Evolutionary conservation across 192 early-diverging fungal genomes (phyloP).

Genomic region (Coemansia sp.): DNA sequence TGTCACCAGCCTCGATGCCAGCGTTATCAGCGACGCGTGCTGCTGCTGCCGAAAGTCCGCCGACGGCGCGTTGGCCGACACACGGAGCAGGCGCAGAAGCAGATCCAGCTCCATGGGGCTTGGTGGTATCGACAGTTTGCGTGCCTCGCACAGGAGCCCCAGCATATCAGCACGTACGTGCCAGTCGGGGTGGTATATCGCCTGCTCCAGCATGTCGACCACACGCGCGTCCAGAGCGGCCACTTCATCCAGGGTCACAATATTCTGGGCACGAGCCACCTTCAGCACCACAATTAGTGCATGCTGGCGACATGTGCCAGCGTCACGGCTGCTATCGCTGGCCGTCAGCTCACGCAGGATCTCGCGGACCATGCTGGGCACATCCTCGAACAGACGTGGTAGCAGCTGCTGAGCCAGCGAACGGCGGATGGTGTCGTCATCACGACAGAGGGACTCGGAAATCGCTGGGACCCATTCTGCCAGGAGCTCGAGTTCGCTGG

Average conservation of each 20-base stretch:
- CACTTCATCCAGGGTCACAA: conserved; percentile 27
- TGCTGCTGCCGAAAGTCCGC: conserved; percentile 82
- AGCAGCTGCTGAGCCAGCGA: conserved; percentile 37
- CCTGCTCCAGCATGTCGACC: conserved; percentile 49
- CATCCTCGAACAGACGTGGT: conserved; percentile 10
- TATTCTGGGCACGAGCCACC: conserved; percentile 29
- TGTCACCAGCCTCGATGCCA: conserved; percentile 56
- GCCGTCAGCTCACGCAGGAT: conserved; percentile 15
- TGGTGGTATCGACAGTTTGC: conserved; percentile 58
- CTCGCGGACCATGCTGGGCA: conserved; percentile 16
- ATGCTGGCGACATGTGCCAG: conserved; percentile 27
- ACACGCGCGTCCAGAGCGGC: conserved; percentile 7
- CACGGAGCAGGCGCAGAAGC: conserved; percentile 60
- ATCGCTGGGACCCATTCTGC: conserved; percentile 20
- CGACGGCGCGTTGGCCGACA: conserved; percentile 64
- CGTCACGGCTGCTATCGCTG: neutral
- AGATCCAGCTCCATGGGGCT: conserved; percentile 57
- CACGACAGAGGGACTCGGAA: conserved; percentile 27
- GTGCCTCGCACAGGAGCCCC: conserved; percentile 75
- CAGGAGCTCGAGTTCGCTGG: conserved; percentile 5
- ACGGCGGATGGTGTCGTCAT: conserved; percentile 40
- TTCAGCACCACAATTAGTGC: conserved; percentile 45
- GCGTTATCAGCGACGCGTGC: conserved; percentile 52
- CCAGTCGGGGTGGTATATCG: conserved; percentile 65
- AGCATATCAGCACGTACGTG: conserved; percentile 72